Evolutionary conservation across 805 yeast species (phyloP).

Genomic region (Starmera dryadoides): DNA sequence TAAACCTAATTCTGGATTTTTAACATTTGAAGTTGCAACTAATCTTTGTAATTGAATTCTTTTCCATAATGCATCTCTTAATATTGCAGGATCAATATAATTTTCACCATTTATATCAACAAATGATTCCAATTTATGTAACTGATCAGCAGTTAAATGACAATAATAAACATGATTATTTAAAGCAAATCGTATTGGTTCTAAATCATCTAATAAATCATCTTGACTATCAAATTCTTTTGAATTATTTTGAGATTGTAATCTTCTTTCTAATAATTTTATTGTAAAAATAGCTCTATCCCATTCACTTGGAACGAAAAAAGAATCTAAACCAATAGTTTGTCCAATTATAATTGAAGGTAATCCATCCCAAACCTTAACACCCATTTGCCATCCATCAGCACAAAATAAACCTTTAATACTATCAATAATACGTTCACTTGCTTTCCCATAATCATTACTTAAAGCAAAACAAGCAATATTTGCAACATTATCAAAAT

Average conservation of each 20-base stretch:
- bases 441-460: constrained; percentile 38
- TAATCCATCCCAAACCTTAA: constrained; percentile 38
- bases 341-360: constrained; percentile 35
- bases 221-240: constrained; percentile 2
- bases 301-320: constrained; percentile 50
- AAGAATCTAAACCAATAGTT: constrained; percentile 41
- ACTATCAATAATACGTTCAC: constrained; percentile 36
- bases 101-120: constrained; percentile 28
- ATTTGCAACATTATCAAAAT: constrained; percentile 28
- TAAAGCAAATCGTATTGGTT: constrained; percentile 24
- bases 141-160: constrained; percentile 40
- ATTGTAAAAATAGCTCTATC: constrained; percentile 43
- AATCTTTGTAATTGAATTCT: constrained; percentile 34
- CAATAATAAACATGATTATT: constrained; percentile 38
- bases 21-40: constrained; percentile 24
- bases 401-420: constrained; percentile 38
- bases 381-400: constrained; percentile 43
- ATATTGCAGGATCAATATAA: constrained; percentile 29
- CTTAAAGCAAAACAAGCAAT: constrained; percentile 34
- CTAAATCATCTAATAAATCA: constrained; percentile 11
- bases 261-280: constrained; percentile 31
- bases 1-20: constrained; percentile 21
- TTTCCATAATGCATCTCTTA: constrained; percentile 44
- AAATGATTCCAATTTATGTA: constrained; percentile 35
- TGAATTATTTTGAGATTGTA: too few species aligned